Base-by-base conservation (phyloP, 2,329 filamentous ascomycete species). In the Celoporthe dispersa region DNA sequence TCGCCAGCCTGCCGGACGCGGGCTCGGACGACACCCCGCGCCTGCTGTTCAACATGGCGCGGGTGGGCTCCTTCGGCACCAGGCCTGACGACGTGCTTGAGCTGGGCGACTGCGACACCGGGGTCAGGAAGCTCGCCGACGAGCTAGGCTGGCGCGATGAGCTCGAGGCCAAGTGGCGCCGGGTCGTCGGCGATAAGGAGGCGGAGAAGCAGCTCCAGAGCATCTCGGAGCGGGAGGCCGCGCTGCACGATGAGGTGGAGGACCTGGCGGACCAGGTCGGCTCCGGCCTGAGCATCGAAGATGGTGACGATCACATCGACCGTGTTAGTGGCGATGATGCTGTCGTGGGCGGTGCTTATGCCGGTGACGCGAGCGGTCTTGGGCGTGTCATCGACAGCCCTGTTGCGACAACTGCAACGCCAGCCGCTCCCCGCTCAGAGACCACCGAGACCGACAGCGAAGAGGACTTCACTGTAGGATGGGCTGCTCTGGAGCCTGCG, bases 101-200 rank as follows among this genome's bases (percentile, higher is more conserved):
- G 51, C 83, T 98, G 2, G 94, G 92, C 1, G 90, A 94, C 75
- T 98, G 94, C 78, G 95, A 99, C 79, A 84, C 84, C 0, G 94
- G 94, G 0, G 91, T 98, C 0, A 86, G 92, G 67, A 90, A 88
- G 78, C 84, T 99, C 48, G 94, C 95, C 1, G 85, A 91, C 73
- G 90, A 90, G 37, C 85, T 97, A 59, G 95, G 94, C 0, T 99
- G 96, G 96, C 80, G 87, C 11, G 89, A 93, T 1, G 95, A 98
- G 77, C 83, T 99, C 22, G 93, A 98, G 77, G 80, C 78, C 3
- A 75, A 93, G 66, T 98, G 94, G 94, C 84, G 88, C 31, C 80
- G 82, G 61, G 86, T 91, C 0, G 91, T 92, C 9, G 88, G 92
- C 4, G 82, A 90, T 33, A 82, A 87, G 72, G 84, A 89, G 75